These are phyloP conservation scores for Mycena polygramma DNA, from an alignment of 768 basidiomycete species.

Conservation along the genomic window DNA sequence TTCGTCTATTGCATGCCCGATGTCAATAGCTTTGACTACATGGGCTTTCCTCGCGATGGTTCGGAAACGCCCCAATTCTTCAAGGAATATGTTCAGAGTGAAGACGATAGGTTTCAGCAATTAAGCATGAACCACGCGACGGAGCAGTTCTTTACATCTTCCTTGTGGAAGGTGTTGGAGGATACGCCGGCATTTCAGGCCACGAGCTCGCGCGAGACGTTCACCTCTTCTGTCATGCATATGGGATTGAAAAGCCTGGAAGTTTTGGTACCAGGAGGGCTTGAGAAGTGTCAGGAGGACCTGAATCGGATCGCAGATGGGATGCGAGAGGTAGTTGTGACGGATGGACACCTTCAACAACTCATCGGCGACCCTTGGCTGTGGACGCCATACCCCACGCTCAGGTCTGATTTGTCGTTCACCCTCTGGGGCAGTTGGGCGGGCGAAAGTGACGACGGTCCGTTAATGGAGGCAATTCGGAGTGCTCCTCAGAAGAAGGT, in stretches of 20 bases:
- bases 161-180: constrained; percentile 17
- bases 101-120: constrained; percentile 28
- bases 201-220: neutral
- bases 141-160: neutral
- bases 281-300: constrained; percentile 16
- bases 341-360: neutral
- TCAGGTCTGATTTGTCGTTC: constrained; percentile 4
- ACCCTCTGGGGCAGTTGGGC: constrained; percentile 21
- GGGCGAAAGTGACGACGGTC: neutral
- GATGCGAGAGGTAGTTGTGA: neutral
- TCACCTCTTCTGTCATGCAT: constrained; percentile 23
- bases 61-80: constrained; percentile 16
- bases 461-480: constrained; percentile 29
- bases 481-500: neutral
- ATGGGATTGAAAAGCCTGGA: constrained; percentile 28
- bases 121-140: constrained; percentile 28
- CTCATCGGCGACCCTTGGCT: constrained; percentile 30
- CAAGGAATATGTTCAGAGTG: constrained; percentile 14
- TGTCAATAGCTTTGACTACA: constrained; percentile 29
- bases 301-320: constrained; percentile 23
- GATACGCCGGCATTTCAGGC: neutral
- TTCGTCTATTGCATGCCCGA: constrained; percentile 37
- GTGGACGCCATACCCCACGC: neutral
- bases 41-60: constrained; percentile 7
- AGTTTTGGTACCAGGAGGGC: constrained; percentile 19